A percentile compares a stretch with the other conserved stretches of the same genome.
These are phyloP conservation scores for Saitozyma sp. DNA, from an alignment of 768 basidiomycete species.

Conservation along the genomic window DNA sequence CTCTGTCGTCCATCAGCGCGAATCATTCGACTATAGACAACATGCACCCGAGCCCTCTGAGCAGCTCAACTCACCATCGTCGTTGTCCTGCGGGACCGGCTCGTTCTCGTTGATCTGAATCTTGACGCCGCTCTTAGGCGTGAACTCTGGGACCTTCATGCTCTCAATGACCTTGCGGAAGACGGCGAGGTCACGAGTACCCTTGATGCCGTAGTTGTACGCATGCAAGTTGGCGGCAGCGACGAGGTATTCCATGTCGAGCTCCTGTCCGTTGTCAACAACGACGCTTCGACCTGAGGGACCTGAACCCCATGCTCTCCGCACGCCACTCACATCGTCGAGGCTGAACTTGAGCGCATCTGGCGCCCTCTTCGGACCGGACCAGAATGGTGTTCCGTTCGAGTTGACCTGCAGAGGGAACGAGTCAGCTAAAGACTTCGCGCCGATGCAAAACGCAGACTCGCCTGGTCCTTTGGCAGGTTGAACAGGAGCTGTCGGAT, in stretches of 20 bases:
- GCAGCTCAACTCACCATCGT: conserved; percentile 50
- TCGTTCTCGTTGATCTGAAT: conserved; percentile 95
- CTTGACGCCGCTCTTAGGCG: conserved; percentile 86
- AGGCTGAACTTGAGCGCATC: conserved; percentile 84
- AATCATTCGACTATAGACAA: neutral
- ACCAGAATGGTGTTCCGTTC: conserved; percentile 97
- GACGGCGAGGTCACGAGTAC: conserved; percentile 72
- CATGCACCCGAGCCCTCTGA: no score
- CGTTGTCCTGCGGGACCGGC: conserved; percentile 60
- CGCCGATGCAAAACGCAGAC: conserved; percentile 41
- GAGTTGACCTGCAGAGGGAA: conserved; percentile 60
- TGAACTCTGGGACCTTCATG: conserved; percentile 85
- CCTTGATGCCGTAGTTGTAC: conserved; percentile 94
- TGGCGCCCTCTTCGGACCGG: conserved; percentile 95
- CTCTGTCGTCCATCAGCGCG: conserved; percentile 47
- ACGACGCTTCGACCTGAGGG: neutral
- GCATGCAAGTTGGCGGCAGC: conserved; percentile 95
- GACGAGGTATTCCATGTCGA: conserved; percentile 84
- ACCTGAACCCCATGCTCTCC: neutral
- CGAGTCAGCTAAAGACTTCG: neutral
- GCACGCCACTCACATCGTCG: conserved; percentile 66
- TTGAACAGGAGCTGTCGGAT: conserved; percentile 91
- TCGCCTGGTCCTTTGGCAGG: conserved; percentile 80
- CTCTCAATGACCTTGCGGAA: conserved; percentile 83
- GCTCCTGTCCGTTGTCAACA: conserved; percentile 58